Base-by-base conservation (phyloP, 169 alveolate species). In the Perkinsus marinus region DNA sequence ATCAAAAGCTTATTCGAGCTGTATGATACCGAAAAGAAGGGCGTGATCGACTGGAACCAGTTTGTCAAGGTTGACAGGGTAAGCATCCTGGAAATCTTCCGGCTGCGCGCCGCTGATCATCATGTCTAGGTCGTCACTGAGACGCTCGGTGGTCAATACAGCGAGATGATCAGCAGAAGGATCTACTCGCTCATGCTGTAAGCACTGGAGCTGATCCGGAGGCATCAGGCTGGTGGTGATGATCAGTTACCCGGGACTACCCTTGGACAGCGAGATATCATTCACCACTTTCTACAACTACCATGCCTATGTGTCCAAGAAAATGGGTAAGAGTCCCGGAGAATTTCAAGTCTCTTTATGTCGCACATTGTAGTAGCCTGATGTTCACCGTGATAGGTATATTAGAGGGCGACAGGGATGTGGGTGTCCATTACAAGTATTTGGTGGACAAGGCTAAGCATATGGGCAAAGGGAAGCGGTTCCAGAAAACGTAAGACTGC, bases 121-220 rank as follows among this genome's bases (percentile, higher is more conserved):
- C 34, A n/a, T n/a, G n/a, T n/a, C n/a, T 26, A 57, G 79, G 79
- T 93, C 38, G 91, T 93, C 90, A 93, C 93, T 19, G 94, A 93
- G 68, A 91, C 93, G 57, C 91, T 93, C 10, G 94, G 94, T 37
- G 94, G 94, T 57, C 94, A 93, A 91, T 93, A 93, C 89, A 91
- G 89, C n/a, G 94, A 93, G 93, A 93, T 91, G 94, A 93, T 93
- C 89, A 91, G 93, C n/a, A 90, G 94, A 7, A 91, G 94, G 41
- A 93, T 91, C 5, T 93, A 68, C 93, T 91, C 93, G 68, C 91
- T 93, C 92, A 93, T 93, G 94, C 90, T 91, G 79, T 57, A 57
- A 26, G 79, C 9, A 16, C 34, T 30, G 26, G n/a, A n/a, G 22
- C 79, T 13, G 79, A n/a, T 7, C n/a, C n/a, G n/a, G 79, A 6